Evolutionary conservation across 1,139 yeast genomes (phyloP), one percentile per base, ranked within the genome.

Genomic region (Yarrowia galli): DNA sequence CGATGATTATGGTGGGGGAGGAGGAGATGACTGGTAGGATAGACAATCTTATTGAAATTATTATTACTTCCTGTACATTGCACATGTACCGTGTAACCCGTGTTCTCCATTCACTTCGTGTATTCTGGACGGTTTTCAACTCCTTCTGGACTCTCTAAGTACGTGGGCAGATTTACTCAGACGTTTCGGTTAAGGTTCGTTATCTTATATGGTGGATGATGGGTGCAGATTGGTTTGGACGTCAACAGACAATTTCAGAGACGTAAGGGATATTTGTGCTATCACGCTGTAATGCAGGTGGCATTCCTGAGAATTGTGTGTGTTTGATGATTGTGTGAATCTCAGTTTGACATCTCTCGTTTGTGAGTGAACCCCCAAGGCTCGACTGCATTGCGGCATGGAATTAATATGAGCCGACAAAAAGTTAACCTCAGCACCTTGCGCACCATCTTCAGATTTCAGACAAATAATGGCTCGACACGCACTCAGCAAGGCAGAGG

Each of bases 401-500:
- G 9, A 36, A 13, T 16, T 40, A 15, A n/a, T 8, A n/a, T 40
- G 43, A 40, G 36, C 61, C 23, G 61, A 54, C 12, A 40, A 28
- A 53, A 54, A 54, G 61, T 54, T 54, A 40, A 40, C 46, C 18
- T 40, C 46, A 23, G 38, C 46, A 38, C 43, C 10, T 35, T 15
- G 7, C 28, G 53, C 22, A n/a, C 18, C 60, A 22, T 36, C 35
- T 36, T 9, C 45, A 40, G 18, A 12, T 13, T 35, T 5, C 38
- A 28, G 8, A 8, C 28, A 22, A 23, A 49, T 25, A 15, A 65
- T 65, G 67, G 61, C 67, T 2, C 49, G 67, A 56, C 66, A 61
- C 56, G 65, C 68, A 23, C 70, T 72, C 36, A 71, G 74, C 7
- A 69, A 69, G 22, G 70, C 73, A 0, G 77, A 76, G 66, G 81